These are phyloP conservation scores for Cucurbita maxima DNA, from an alignment of 306 rosid species.

Conservation along the genomic window DNA sequence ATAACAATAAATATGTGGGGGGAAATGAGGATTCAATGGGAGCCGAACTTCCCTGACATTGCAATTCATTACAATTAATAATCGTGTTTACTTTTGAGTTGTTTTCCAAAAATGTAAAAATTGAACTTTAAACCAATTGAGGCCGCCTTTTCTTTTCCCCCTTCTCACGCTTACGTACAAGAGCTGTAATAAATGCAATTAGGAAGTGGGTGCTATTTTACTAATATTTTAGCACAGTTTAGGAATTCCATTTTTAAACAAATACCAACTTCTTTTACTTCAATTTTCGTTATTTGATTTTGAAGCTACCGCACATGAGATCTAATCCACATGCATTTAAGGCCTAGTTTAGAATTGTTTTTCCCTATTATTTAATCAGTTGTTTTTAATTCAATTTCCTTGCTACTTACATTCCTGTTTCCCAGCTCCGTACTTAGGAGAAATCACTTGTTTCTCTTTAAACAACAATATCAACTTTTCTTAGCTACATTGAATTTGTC, in stretches of 20 bases:
- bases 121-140: too few species aligned
- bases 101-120: background rate
- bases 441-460: too few species aligned
- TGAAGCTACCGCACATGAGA: background rate
- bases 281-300: too few species aligned
- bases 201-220: too few species aligned
- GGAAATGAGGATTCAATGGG: background rate
- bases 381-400: background rate
- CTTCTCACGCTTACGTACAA: too few species aligned
- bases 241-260: too few species aligned
- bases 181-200: too few species aligned
- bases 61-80: background rate
- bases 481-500: background rate
- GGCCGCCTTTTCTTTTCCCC: too few species aligned
- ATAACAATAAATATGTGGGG: background rate
- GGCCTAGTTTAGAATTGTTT: background rate
- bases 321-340: conserved; percentile 1
- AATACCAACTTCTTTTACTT: too few species aligned
- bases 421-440: too few species aligned
- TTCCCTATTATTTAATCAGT: background rate
- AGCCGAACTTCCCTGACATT: conserved; percentile 4
- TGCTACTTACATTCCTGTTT: background rate
- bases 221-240: background rate
- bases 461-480: too few species aligned
- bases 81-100: background rate